Evolutionary conservation across 225 moss, liverwort and hornwort species (phyloP).

Genomic region (Physcomitrium patens): DNA sequence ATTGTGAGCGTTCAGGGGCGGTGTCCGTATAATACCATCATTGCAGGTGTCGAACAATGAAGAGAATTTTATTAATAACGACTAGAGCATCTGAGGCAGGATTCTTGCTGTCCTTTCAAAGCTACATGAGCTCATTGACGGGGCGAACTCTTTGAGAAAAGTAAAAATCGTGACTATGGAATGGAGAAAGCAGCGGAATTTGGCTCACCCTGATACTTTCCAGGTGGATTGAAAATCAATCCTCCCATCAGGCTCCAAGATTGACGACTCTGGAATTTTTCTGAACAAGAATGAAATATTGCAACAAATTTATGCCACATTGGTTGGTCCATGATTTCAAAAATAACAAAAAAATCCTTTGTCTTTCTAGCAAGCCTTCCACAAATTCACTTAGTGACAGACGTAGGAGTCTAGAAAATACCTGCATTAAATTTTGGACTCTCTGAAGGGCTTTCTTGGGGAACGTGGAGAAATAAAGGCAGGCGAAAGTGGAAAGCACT

Average conservation of each 20-base stretch:
- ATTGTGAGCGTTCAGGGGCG: constrained; percentile 14
- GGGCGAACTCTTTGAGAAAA: constrained; percentile 17
- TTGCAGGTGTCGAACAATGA: too few relatives aligned
- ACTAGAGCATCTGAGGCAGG: background rate
- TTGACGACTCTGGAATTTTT: constrained; percentile 35
- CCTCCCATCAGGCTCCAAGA: constrained; percentile 67
- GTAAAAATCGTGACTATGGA: background rate
- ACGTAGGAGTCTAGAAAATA: background rate
- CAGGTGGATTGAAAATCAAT: constrained; percentile 43
- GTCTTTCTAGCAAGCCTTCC: background rate
- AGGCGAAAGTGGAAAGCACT: constrained; percentile 71
- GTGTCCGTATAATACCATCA: background rate
- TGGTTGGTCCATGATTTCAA: background rate
- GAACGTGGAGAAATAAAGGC: constrained; percentile 58
- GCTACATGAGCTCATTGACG: constrained; percentile 36
- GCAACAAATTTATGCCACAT: background rate
- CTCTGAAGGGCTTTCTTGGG: constrained; percentile 42
- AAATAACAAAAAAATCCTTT: too few relatives aligned
- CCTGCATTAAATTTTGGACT: constrained; percentile 35
- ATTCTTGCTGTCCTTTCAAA: constrained; percentile 24
- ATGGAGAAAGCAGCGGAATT: background rate
- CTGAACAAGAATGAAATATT: constrained; percentile 39
- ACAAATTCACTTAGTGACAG: background rate
- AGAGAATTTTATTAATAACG: too few relatives aligned
- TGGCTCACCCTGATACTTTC: constrained; percentile 21